Evolutionary conservation across 805 yeast genomes (phyloP), one percentile per base, ranked within the genome.

Genomic region (Yarrowia sp.): DNA sequence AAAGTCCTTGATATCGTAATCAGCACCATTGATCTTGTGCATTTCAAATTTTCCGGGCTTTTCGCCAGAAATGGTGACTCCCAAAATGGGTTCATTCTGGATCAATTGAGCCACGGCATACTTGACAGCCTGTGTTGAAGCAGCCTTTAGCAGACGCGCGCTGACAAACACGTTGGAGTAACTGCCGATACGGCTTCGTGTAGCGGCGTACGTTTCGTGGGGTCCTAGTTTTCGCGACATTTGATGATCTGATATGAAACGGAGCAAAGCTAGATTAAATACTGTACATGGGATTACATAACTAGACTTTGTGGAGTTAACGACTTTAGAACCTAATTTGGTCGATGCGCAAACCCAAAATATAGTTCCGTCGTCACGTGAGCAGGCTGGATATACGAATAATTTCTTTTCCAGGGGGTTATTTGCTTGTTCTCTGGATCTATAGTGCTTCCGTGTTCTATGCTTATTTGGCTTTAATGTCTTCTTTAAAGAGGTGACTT

Each of bases 101-200:
- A 55, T 15, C 38, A 55, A 14, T 55, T 10, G 36, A 14, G 28
- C 15, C 3, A 55, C 61, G 2, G 47, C 45, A 15, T 39, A 39
- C 7, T 9, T 14, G 17, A 55, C 38, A 3, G 61, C 47, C 36
- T 36, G 4, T 6, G 15, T 10, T 4, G 61, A 41, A 11, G 47
- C 61, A 2, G 61, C 13, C 1, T 55, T 10, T 7, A 2, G 5
- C 1, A 55, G 47, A 11, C 61, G 14, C 2, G 61, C 61, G 33
- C 38, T 41, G 17, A 55, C 61, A 55, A 41, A 55, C 15, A 55
- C 61, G 47, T 55, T 55, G 15, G 47, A 39, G 47, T 55, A 55
- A 33, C 61, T 55, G 2, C 42, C 42, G 4, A 41, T 1, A 0
- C 31, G 28, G 38, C 61, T 55, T 55, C 61, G 45, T 8, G 47